Percentiles rank a stretch among this genome's conserved stretches.
Conservation (phyloP, 2,329 filamentous ascomycete species). For the Microsporum audouinii region DNA sequence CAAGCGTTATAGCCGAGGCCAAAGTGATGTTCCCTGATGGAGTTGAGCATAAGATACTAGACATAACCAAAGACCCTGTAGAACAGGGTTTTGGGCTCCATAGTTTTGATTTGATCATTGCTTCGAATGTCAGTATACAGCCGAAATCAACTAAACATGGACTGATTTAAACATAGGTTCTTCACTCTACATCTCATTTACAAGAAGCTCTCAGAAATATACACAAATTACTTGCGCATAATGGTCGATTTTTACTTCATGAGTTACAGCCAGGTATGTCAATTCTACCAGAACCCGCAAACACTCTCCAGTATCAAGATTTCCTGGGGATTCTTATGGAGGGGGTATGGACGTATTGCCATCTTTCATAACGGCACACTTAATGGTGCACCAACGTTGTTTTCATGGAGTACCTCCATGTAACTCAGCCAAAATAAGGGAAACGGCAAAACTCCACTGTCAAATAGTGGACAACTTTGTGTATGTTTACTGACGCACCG, state of each 20-base stretch:
- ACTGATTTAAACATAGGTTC: neutral
- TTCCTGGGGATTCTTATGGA: too few relatives aligned
- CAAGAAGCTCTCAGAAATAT: slow-evolving; percentile 4
- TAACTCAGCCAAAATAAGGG: too few relatives aligned
- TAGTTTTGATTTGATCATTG: slow-evolving; percentile 17
- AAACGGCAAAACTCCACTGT: too few relatives aligned
- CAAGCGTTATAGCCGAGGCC: neutral
- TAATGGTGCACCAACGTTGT: too few relatives aligned
- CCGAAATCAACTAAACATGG: neutral
- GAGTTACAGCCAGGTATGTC: neutral
- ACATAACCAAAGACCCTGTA: slow-evolving; percentile 14
- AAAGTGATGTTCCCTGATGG: neutral
- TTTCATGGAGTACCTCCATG: too few relatives aligned
- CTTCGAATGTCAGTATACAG: slow-evolving; percentile 9
- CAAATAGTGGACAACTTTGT: neutral
- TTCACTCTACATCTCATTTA: slow-evolving; percentile 15
- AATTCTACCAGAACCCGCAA: too few relatives aligned
- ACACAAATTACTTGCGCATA: neutral
- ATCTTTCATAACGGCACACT: too few relatives aligned
- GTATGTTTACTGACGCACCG: neutral
- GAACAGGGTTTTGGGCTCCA: slow-evolving; percentile 15
- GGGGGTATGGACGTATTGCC: too few relatives aligned
- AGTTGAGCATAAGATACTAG: slow-evolving; percentile 10
- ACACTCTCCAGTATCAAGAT: too few relatives aligned
- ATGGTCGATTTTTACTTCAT: neutral